phyloP scores from a whole-genome alignment of 306 rosid species.

The Spatholobus suberectus region DNA sequence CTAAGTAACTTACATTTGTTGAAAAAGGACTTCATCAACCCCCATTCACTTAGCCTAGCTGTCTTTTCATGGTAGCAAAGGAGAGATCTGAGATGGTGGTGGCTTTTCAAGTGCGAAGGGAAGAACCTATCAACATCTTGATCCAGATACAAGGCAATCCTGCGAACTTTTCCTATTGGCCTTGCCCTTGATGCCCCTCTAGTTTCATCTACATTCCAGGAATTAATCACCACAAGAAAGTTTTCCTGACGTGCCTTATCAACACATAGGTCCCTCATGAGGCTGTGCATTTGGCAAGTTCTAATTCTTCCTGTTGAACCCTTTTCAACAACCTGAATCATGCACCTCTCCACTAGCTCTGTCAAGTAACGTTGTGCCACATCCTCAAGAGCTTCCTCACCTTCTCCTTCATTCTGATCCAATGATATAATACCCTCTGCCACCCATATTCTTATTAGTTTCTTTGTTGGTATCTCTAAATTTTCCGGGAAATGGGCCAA shows the following conservation, averaged over 20 bases:
- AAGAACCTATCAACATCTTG: slow-evolving; percentile 42
- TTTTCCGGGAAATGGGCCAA: slow-evolving; percentile 65
- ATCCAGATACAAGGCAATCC: slow-evolving; percentile 47
- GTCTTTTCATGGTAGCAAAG: slow-evolving; percentile 47
- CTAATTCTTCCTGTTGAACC: slow-evolving; percentile 57
- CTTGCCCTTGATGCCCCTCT: slow-evolving; percentile 17
- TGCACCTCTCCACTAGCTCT: slow-evolving; percentile 56
- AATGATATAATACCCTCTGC: slow-evolving; percentile 64
- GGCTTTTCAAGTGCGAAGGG: slow-evolving; percentile 27
- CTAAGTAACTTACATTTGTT: slow-evolving; percentile 54
- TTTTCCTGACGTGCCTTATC: slow-evolving; percentile 55
- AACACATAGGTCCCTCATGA: slow-evolving; percentile 56
- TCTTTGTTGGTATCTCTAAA: slow-evolving; percentile 54
- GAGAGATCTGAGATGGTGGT: slow-evolving; percentile 56
- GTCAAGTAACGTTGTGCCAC: slow-evolving; percentile 50
- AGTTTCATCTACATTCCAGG: slow-evolving; percentile 37
- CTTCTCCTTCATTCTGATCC: slow-evolving; percentile 42
- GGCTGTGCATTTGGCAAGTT: slow-evolving; percentile 60
- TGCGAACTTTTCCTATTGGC: slow-evolving; percentile 41
- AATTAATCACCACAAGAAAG: slow-evolving; percentile 47
- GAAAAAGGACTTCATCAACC: slow-evolving; percentile 41
- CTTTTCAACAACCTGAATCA: slow-evolving; percentile 49
- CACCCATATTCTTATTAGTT: slow-evolving; percentile 58
- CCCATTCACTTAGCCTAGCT: slow-evolving; percentile 7
- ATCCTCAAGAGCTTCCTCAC: slow-evolving; percentile 46